A percentile compares a stretch with the other conserved stretches of the same genome.
Conservation (phyloP, 2,329 filamentous ascomycete species). For the Cercospora brassicicola region DNA sequence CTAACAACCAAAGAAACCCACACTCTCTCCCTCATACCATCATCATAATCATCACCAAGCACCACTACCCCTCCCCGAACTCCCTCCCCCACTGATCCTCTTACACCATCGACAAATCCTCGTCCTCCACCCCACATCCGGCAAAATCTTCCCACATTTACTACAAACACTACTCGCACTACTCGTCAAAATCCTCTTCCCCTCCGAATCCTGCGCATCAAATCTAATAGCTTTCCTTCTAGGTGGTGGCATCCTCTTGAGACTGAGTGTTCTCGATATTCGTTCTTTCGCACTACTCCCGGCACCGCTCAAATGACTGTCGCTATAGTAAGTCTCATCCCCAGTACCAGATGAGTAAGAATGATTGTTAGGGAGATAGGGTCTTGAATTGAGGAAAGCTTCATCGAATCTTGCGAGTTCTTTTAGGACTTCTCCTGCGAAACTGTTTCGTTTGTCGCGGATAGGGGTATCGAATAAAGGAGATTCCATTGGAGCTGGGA, state of each 20-base stretch:
- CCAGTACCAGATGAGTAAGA: neutral
- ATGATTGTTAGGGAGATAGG: neutral
- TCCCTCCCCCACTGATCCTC: conserved; percentile 5
- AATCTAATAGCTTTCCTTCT: conserved; percentile 7
- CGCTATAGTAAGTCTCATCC: neutral
- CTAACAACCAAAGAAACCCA: neutral
- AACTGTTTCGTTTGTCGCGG: neutral
- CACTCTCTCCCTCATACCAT: neutral
- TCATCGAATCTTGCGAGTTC: conserved; percentile 2
- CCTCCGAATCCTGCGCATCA: conserved; percentile 8
- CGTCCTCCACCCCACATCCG: conserved; percentile 5
- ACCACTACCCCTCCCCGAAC: neutral
- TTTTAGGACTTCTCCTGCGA: neutral
- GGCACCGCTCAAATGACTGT: neutral
- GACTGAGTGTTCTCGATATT: neutral
- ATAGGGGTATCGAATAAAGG: conserved; percentile 11
- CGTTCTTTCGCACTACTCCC: neutral
- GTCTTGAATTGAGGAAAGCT: neutral
- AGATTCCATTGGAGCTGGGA: conserved; percentile 3
- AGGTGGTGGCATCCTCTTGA: neutral
- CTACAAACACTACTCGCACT: conserved; percentile 12
- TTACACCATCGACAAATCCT: conserved; percentile 10
- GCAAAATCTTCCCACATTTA: conserved; percentile 8
- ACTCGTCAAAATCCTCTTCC: conserved; percentile 11
- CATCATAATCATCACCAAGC: neutral